Conservation (phyloP, 225 moss, liverwort and hornwort species). For the Sphagnum tenellum region DNA sequence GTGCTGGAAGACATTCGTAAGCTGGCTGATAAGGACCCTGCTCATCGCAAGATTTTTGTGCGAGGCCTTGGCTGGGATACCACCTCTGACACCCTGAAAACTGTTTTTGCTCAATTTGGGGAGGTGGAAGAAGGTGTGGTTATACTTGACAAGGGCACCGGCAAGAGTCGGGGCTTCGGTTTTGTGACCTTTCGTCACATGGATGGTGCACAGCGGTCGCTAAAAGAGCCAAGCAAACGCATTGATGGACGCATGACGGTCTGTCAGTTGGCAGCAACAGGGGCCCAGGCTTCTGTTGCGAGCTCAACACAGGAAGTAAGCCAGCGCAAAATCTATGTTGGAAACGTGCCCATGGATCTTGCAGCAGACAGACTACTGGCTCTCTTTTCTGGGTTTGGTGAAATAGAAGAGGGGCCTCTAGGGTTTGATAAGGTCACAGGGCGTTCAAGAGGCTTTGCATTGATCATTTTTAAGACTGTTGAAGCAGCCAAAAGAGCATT, state of each 20-base stretch:
- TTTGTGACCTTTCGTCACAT: constrained; percentile 98
- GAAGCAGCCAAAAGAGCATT: constrained; percentile 93
- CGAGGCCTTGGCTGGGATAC: constrained; percentile 99
- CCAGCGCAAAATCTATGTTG: constrained; percentile 91
- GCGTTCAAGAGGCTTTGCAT: constrained; percentile 83
- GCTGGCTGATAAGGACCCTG: constrained; percentile 93
- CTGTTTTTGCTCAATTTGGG: constrained; percentile 72
- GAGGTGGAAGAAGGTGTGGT: constrained; percentile 99
- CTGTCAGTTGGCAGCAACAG: constrained; percentile 89
- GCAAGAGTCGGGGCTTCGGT: constrained; percentile 95
- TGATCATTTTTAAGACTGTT: constrained; percentile 90
- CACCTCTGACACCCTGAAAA: constrained; percentile 88
- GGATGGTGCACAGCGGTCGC: constrained; percentile 90
- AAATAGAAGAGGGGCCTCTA: constrained; percentile 93
- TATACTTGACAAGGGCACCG: constrained; percentile 95
- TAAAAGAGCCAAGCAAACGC: constrained; percentile 96
- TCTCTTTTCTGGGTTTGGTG: constrained; percentile 83
- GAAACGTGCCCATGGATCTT: constrained; percentile 79
- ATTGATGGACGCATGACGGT: constrained; percentile 99
- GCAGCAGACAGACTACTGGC: constrained; percentile 90
- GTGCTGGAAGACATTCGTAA: constrained; percentile 91
- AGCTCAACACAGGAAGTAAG: constrained; percentile 87
- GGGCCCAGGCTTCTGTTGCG: constrained; percentile 49
- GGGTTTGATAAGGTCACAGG: constrained; percentile 97
- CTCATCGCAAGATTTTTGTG: constrained; percentile 91